Conservation (phyloP, 2,329 filamentous ascomycete genomes). For the Fusarium nisikadoi region DNA sequence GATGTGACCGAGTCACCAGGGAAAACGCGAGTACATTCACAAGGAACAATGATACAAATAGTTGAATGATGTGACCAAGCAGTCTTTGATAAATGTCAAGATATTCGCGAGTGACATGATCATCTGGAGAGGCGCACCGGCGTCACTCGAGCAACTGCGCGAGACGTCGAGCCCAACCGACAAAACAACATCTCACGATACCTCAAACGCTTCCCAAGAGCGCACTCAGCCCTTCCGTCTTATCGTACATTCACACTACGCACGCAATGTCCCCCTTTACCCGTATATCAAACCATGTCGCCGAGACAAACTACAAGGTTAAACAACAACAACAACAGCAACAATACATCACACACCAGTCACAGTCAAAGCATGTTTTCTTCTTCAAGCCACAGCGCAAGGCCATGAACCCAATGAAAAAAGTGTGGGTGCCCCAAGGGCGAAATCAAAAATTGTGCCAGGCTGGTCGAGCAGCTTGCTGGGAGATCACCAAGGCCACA, state of each 20-base stretch:
- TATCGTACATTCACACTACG: no score
- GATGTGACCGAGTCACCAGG: background rate
- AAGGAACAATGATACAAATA: fast-evolving
- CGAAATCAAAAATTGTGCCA: constrained; percentile 29
- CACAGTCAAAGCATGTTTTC: background rate
- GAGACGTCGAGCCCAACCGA: background rate
- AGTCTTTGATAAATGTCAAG: fast-evolving
- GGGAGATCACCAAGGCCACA: background rate
- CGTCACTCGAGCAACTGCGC: background rate
- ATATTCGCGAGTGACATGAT: background rate
- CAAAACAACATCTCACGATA: background rate
- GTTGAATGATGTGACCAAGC: fast-evolving
- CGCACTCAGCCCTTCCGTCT: fast-evolving
- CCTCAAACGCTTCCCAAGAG: fast-evolving
- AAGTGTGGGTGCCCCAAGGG: background rate
- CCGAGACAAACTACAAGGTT: background rate
- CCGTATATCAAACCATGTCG: background rate
- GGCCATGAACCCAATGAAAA: constrained; percentile 36
- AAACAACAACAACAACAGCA: background rate
- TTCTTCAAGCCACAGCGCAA: constrained; percentile 37
- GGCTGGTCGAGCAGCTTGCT: background rate
- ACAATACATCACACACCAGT: background rate
- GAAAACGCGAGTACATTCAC: fast-evolving
- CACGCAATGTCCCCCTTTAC: background rate
- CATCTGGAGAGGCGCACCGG: background rate